Base-by-base conservation (phyloP, 2,329 filamentous ascomycete species). In the Alternaria novae-zelandiae region DNA sequence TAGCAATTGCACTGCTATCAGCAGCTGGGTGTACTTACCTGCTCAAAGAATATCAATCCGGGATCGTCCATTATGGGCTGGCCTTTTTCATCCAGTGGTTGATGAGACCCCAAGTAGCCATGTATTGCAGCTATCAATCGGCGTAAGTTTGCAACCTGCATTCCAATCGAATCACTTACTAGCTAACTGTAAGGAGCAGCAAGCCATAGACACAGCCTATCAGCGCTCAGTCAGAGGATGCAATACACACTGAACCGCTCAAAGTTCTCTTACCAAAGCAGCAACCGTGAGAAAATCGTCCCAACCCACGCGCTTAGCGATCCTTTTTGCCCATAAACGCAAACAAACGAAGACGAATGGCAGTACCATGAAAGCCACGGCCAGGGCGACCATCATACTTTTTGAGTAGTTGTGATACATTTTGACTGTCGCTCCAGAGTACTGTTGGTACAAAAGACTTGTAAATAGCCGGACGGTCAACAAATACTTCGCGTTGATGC, bases 361-460 rank as follows among this genome's bases (percentile, higher is more conserved):
- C 5, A 73, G 51, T 11, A 71, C 54, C 61, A 73, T 65, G 55
- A 72, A 74, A 13, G 54, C 65, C 15, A 72, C 50, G 2, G 64
- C 66, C 20, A 73, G 54, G 17, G 49, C 54, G 13, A 73, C 62
- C 70, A 74, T 72, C 54, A 67, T 64, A 8, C 55, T 53, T 53
- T 72, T 72, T 5, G 61, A 69, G 54, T 74, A 72, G 20, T 70
- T 62, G 47, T 74, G 69, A 32, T 64, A 51, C 70, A 74, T 74
- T 4, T n/a, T 59, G 61, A 15, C 32, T 61, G 21, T 41, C 25
- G 54, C 12, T 26, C 26, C 12, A 25, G 23, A 20, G 23, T 41
- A 17, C 8, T 21, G 23, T 49, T 13, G 28, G 20, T 30, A 12
- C 36, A 45, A 23, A 25, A 6, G 21, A 56, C 10, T 20, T n/a